phyloP scores from a whole-genome alignment of 1,284 basidiomycete species.

The Sanguinoderma infundibulare region DNA sequence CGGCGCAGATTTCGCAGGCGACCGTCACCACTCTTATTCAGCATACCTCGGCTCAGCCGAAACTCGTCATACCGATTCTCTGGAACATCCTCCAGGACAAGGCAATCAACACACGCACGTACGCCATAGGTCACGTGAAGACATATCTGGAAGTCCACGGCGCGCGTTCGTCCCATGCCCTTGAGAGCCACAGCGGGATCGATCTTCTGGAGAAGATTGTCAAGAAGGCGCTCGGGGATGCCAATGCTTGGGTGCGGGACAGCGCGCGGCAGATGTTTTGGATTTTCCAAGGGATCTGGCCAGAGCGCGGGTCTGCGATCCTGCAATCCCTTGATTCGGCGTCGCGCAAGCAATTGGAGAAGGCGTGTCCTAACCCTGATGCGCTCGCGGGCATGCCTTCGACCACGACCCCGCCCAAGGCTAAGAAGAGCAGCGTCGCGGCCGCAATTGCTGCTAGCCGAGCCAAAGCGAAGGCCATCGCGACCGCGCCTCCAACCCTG shows the following conservation, averaged over 20 bases:
- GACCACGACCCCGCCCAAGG: constrained; percentile 49
- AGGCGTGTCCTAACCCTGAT: constrained; percentile 69
- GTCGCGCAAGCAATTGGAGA: constrained; percentile 86
- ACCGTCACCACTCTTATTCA: constrained; percentile 73
- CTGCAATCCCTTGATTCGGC: constrained; percentile 71
- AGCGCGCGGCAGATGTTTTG: constrained; percentile 80
- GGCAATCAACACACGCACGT: constrained; percentile 79
- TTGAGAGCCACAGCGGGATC: constrained; percentile 69
- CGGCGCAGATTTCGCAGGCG: constrained; percentile 85
- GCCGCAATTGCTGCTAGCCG: constrained; percentile 84
- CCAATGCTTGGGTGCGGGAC: constrained; percentile 83
- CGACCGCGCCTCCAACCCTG: constrained; percentile 74
- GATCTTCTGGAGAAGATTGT: constrained; percentile 77
- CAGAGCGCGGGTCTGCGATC: constrained; percentile 65
- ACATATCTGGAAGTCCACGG: constrained; percentile 76
- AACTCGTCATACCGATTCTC: constrained; percentile 74
- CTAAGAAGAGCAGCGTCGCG: constrained; percentile 78
- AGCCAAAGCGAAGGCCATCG: constrained; percentile 83
- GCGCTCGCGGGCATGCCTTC: constrained; percentile 43
- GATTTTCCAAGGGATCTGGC: constrained; percentile 81
- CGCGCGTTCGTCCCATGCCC: constrained; percentile 58
- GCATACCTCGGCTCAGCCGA: constrained; percentile 75
- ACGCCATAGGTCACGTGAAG: constrained; percentile 70
- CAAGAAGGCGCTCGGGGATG: constrained; percentile 76
- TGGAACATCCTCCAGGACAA: constrained; percentile 83